These are phyloP conservation scores for Phytophthora syringae DNA, from an alignment of 352 stramenopile genomes.

Conservation along the genomic window DNA sequence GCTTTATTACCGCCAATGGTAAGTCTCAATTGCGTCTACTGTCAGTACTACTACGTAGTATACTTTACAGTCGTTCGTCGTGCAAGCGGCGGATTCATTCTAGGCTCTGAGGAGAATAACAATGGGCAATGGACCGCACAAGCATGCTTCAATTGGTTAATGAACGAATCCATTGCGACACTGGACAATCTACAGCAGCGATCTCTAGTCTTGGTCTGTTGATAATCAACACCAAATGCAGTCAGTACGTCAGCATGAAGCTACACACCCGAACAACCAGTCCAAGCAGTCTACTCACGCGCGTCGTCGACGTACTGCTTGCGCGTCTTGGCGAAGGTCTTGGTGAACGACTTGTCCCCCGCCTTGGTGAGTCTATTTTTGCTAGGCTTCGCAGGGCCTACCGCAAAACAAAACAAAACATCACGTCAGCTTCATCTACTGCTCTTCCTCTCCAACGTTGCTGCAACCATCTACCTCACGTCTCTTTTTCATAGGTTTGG, in stretches of 20 bases:
- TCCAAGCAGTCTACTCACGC: constrained; percentile 21
- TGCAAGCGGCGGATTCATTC: too few species aligned
- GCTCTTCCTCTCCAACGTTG: background rate
- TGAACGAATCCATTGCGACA: constrained; percentile 7
- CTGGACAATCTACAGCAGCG: constrained; percentile 6
- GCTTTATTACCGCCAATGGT: constrained; percentile 16
- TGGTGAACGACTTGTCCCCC: constrained; percentile 50
- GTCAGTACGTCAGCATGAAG: constrained; percentile 5
- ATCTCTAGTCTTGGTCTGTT: constrained; percentile 39
- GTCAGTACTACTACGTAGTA: too few species aligned
- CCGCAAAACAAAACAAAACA: background rate
- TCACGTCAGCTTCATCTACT: constrained; percentile 1
- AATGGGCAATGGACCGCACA: too few species aligned
- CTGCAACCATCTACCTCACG: constrained; percentile 60
- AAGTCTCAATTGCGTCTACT: background rate
- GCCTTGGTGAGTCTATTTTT: constrained; percentile 76
- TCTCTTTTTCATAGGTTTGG: constrained; percentile 74
- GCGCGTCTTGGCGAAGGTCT: constrained; percentile 52
- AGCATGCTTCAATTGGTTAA: constrained; percentile 5
- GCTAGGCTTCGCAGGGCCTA: constrained; percentile 72
- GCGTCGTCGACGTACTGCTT: constrained; percentile 60
- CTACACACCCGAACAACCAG: background rate
- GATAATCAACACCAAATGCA: background rate
- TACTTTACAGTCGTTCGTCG: background rate
- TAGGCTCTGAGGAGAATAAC: too few species aligned